phyloP scores from a whole-genome alignment of 495 filamentous ascomycete species.

The Neurospora sp. region DNA sequence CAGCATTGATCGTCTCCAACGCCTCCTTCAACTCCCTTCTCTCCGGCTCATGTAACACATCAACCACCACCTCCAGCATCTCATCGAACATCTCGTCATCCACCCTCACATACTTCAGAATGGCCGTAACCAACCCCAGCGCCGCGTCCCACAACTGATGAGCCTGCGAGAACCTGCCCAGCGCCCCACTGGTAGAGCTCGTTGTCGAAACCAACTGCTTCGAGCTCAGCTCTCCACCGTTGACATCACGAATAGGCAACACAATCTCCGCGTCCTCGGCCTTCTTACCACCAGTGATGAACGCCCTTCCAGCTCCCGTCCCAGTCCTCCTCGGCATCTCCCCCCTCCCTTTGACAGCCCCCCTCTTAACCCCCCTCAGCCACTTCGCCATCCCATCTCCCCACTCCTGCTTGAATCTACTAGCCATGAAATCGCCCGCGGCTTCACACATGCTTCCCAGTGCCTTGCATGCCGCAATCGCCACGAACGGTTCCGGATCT shows the following conservation, averaged over 20 bases:
- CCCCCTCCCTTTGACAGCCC: conserved; percentile 21
- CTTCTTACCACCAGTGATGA: conserved; percentile 6
- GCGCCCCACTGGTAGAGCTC: conserved; percentile 16
- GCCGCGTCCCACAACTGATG: conserved; percentile 50
- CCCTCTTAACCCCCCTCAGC: conserved; percentile 21
- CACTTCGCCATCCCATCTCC: conserved; percentile 36
- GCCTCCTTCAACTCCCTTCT: conserved; percentile 40
- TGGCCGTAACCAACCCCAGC: conserved; percentile 38
- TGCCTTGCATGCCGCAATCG: conserved; percentile 53
- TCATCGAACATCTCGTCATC: conserved; percentile 59
- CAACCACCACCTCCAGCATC: conserved; percentile 48
- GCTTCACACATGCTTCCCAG: conserved; percentile 49
- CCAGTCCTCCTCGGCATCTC: conserved; percentile 30
- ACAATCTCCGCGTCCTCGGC: conserved; percentile 13
- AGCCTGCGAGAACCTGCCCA: conserved; percentile 44
- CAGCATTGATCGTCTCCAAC: conserved; percentile 51
- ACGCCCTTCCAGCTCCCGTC: conserved; percentile 6
- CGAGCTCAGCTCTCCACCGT: conserved; percentile 8
- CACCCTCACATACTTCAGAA: conserved; percentile 48
- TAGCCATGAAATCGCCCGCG: conserved; percentile 74
- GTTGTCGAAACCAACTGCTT: conserved; percentile 12
- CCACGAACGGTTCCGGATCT: conserved; percentile 68
- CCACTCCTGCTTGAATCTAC: conserved; percentile 63
- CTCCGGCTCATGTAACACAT: conserved; percentile 27
- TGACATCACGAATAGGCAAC: conserved; percentile 12